Percentiles rank a stretch among this genome's conserved stretches.
phyloP scores from a whole-genome alignment of 345 rosid genomes.

The Litchi chinensis region DNA sequence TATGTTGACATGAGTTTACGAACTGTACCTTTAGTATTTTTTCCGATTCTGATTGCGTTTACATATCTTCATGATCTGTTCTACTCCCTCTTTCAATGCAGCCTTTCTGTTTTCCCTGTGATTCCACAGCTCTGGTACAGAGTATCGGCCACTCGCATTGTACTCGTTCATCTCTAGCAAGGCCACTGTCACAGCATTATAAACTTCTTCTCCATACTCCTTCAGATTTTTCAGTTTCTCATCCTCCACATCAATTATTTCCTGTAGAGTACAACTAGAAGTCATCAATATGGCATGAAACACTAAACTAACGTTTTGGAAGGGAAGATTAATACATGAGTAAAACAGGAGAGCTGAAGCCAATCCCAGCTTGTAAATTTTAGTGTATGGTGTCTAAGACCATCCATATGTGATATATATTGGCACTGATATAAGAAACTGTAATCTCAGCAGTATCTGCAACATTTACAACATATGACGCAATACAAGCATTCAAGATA shows the following conservation, averaged over 20 bases:
- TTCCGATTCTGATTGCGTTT: constrained; percentile 24
- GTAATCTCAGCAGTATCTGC: background rate
- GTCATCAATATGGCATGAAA: background rate
- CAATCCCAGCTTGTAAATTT: background rate
- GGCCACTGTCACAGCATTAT: constrained; percentile 39
- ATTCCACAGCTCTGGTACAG: constrained; percentile 45
- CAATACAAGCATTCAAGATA: background rate
- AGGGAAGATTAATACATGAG: background rate
- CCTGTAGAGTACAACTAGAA: constrained; percentile 22
- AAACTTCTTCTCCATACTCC: constrained; percentile 41
- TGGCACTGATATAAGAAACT: background rate
- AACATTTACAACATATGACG: background rate
- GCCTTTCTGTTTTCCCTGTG: constrained; percentile 40
- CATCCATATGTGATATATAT: background rate
- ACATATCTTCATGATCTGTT: constrained; percentile 34
- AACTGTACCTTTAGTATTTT: constrained; percentile 23
- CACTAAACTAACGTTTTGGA: background rate
- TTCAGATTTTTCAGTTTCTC: constrained; percentile 40
- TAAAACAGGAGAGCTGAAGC: background rate
- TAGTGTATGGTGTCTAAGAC: too few species aligned
- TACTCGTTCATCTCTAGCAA: constrained; percentile 42
- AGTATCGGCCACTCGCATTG: constrained; percentile 52
- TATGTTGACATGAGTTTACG: background rate
- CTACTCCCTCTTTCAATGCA: constrained; percentile 38
- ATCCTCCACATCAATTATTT: constrained; percentile 42